Conservation (phyloP, 108 stramenopile genomes). For the Nitzschia palea region DNA sequence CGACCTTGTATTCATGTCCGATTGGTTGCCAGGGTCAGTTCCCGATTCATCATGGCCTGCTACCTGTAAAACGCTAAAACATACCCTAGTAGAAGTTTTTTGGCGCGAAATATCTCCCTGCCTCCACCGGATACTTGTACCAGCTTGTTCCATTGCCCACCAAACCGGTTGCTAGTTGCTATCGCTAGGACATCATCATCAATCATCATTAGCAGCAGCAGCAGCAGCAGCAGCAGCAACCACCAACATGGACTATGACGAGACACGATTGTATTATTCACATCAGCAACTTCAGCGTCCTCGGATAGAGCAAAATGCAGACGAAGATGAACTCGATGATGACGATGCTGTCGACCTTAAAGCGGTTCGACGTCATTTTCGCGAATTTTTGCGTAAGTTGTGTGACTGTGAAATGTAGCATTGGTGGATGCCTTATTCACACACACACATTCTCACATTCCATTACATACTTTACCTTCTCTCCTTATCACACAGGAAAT, state of each 20-base stretch:
- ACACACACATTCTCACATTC: background rate
- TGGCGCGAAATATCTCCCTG: too few relatives aligned
- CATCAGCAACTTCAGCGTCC: slow-evolving; percentile 74
- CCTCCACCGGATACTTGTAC: too few relatives aligned
- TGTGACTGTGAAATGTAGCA: background rate
- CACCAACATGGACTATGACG: slow-evolving; percentile 84
- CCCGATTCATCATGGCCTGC: too few relatives aligned
- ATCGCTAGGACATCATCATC: too few relatives aligned
- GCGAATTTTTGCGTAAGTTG: slow-evolving; percentile 82
- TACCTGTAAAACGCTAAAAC: too few relatives aligned
- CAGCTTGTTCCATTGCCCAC: too few relatives aligned
- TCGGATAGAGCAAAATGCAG: slow-evolving; percentile 4
- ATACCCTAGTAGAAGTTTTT: too few relatives aligned
- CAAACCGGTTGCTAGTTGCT: too few relatives aligned
- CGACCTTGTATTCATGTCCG: too few relatives aligned
- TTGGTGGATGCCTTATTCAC: background rate
- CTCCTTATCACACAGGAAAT: slow-evolving; percentile 60
- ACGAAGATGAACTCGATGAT: background rate
- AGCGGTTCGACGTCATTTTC: slow-evolving; percentile 79
- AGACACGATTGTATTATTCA: slow-evolving; percentile 80
- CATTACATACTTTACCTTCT: background rate
- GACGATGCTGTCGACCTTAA: slow-evolving; percentile 37
- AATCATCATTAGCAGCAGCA: too few relatives aligned
- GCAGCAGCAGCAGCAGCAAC: too few relatives aligned
- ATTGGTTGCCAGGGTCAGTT: too few relatives aligned